Evolutionary conservation across 106 monocot genomes (phyloP), one percentile per base, ranked within the genome.

Genomic region (Dendrobium chrysotoxum): DNA sequence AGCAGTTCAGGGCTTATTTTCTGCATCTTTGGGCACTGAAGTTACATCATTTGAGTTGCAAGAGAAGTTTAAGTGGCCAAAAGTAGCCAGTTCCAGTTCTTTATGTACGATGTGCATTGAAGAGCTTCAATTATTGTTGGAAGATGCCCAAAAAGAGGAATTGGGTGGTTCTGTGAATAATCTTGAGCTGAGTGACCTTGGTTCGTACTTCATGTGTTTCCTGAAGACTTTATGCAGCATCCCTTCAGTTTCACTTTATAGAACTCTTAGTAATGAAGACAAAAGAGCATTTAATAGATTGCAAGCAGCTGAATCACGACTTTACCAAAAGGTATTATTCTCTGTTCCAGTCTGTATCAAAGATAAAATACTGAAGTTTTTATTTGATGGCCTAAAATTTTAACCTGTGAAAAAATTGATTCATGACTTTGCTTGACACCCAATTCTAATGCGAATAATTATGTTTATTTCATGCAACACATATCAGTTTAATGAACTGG

Each of bases 41-140:
- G 87, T 99, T 8, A 99, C 95, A 28, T 99, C 98, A 17, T 99
- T 99, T 83, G 95, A 99, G 82, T 79, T 99, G 82, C 91, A 91
- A 79, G 98, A 99, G 84, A 99, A 91, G 76, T 99, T 99, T 75
- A 93, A 86, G 80, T 99, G 98, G 98, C 98, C 95, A 30, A 99
- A 91, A 81, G 77, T 80, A 76, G 88, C 92, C 17, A 95, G 78
- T 68, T 90, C 95, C 20, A 86, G 85, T 81, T 87, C 90, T 76
- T 71, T 93, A 54, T 86, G 95, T 54, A 93, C 57, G 75, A 76
- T 81, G 80, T 99, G 98, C 74, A 93, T 99, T 80, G 87, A 95
- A 40, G 86, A 93, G 75, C 86, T 99, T 78, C 92, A 95, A 75
- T 86, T 84, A 72, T 85, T 99, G 82, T 79, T 99, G 35, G 98